These are phyloP conservation scores for Vaccinium corymbosum DNA, from an alignment of 148 eudicot genomes.

Conservation along the genomic window DNA sequence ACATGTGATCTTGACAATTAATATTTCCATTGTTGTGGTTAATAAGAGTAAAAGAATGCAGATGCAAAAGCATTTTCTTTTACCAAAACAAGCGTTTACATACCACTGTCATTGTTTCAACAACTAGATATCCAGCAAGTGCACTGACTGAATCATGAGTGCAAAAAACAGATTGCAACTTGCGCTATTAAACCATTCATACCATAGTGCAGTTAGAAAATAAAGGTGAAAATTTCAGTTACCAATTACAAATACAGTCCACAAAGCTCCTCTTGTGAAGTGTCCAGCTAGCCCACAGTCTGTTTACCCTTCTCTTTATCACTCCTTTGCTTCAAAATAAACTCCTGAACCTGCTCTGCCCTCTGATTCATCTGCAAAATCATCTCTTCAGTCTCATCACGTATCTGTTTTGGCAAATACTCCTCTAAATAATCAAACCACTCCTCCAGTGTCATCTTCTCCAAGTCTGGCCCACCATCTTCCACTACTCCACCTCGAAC, in stretches of 20 bases:
- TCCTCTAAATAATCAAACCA: constrained; percentile 67
- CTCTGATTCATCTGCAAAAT: constrained; percentile 47
- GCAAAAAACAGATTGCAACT: neutral
- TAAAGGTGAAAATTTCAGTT: constrained; percentile 6
- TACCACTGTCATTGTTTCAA: neutral
- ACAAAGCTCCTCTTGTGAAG: neutral
- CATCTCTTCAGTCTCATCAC: constrained; percentile 47
- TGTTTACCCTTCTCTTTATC: constrained; percentile 30
- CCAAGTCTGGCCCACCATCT: constrained; percentile 37
- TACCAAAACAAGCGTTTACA: neutral
- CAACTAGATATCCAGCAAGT: neutral
- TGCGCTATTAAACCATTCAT: neutral
- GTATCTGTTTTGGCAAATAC: constrained; percentile 55
- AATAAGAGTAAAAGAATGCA: neutral
- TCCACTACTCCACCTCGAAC: constrained; percentile 15
- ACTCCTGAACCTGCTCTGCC: constrained; percentile 50
- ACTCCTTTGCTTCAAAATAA: constrained; percentile 42
- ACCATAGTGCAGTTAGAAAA: neutral
- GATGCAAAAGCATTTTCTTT: neutral
- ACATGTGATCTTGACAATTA: neutral
- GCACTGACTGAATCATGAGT: neutral
- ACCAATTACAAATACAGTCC: constrained; percentile 6
- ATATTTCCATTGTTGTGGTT: neutral
- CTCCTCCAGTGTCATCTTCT: constrained; percentile 67
- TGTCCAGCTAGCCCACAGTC: constrained; percentile 19